Evolutionary conservation across 805 yeast genomes (phyloP), one percentile per base, ranked within the genome.

Genomic region (Priceomyces medius): DNA sequence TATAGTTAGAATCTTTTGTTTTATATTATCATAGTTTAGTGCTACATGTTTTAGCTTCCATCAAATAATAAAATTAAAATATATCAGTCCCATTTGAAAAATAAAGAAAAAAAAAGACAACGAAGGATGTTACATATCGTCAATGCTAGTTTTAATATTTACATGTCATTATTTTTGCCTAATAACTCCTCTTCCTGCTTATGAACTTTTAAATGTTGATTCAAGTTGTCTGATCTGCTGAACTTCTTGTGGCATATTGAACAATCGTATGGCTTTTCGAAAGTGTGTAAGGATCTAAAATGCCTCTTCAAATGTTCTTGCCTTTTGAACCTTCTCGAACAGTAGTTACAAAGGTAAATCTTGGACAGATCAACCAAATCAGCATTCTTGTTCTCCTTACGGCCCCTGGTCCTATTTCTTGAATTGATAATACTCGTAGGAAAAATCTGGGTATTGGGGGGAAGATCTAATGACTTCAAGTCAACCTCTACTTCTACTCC

Each of bases 231-330:
- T 17, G 80, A 71, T 49, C 88, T 65, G 44, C 64, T 58, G 42
- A 83, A 83, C 50, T 80, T 78, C 55, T 82, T 80, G 24, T 72
- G 73, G 54, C 88, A 83, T 17, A 76, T 66, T 7, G 68, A 64
- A 58, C 88, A 83, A 43, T 73, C 77, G 58, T 72, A 82, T 0
- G 88, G 91, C 58, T 82, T 84, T 42, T 81, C 88, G 41, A 81
- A 73, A 24, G 85, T 83, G 54, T 85, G 93, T 45, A 85, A 68
- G 14, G 88, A 80, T 43, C 90, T 66, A 56, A 81, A 77, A 53
- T 85, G 93, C 45, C 93, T 72, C 56, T 82, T 83, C 50, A 85
- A 63, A 59, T 85, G 93, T 54, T 85, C 93, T 57, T 83, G 88
- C 50, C 93, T 72, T 55, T 82, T 80, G 63, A 85, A 85, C 28